Conservation (phyloP, 805 yeast genomes). For the Wickerhamiella allomyrinae region DNA sequence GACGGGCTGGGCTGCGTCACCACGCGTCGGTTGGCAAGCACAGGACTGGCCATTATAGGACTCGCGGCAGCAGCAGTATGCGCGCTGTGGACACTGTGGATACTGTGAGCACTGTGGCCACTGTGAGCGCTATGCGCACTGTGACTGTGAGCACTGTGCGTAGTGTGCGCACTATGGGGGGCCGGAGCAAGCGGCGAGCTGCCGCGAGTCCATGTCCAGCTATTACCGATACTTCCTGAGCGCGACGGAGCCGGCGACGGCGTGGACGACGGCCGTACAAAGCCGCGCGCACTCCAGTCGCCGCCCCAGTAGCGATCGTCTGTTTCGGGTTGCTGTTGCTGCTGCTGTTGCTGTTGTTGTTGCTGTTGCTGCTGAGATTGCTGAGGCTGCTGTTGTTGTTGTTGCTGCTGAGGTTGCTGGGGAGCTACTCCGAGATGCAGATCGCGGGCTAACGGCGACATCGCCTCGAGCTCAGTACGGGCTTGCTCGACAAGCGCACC, state of each 20-base stretch:
- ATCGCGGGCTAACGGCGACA: background rate
- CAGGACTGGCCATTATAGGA: background rate
- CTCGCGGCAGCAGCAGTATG: too few relatives aligned
- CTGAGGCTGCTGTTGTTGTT: background rate
- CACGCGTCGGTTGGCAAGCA: background rate
- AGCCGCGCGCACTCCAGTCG: background rate
- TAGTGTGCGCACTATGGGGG: too few relatives aligned
- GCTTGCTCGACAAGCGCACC: background rate
- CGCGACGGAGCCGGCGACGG: background rate
- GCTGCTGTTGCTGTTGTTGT: too few relatives aligned
- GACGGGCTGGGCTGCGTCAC: too few relatives aligned
- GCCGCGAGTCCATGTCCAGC: background rate
- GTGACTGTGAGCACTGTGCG: too few relatives aligned
- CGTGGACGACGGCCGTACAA: background rate
- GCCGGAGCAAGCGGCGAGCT: background rate
- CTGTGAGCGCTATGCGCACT: too few relatives aligned
- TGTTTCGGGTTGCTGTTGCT: background rate
- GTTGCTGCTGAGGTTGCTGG: background rate
- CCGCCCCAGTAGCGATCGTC: background rate
- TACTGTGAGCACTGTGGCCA: too few relatives aligned
- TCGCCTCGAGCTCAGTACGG: background rate
- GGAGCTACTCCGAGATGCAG: background rate
- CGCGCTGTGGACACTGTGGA: too few relatives aligned
- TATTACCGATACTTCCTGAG: background rate
- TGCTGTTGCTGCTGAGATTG: background rate